A percentile compares a stretch with the other conserved stretches of the same genome.
phyloP scores from a whole-genome alignment of 2,329 filamentous ascomycete species.

The Penicillium sp. region DNA sequence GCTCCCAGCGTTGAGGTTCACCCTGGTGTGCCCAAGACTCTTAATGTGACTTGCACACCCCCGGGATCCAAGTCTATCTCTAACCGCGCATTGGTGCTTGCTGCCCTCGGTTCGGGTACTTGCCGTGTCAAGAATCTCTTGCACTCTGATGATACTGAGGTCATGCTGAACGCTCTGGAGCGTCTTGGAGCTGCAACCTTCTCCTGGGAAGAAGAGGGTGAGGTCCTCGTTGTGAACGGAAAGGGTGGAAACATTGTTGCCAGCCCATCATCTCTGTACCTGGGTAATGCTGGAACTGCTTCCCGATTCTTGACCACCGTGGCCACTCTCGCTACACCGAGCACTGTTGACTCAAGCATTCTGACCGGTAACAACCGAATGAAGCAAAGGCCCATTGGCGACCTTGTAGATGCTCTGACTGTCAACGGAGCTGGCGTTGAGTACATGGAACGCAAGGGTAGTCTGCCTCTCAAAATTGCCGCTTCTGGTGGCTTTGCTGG shows the following conservation, averaged over 20 bases:
- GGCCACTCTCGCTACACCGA: constrained; percentile 74
- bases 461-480: constrained; percentile 78
- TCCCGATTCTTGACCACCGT: constrained; percentile 94
- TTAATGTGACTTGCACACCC: constrained; percentile 75
- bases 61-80: constrained; percentile 98
- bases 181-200: constrained; percentile 84
- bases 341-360: constrained; percentile 65
- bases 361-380: constrained; percentile 94
- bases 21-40: constrained; percentile 66
- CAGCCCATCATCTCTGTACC: constrained; percentile 74
- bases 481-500: constrained; percentile 82
- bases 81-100: constrained; percentile 90
- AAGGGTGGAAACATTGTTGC: constrained; percentile 84
- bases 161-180: constrained; percentile 90
- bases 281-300: constrained; percentile 95
- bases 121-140: constrained; percentile 90
- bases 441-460: constrained; percentile 80
- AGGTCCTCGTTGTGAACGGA: constrained; percentile 82
- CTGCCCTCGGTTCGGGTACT: constrained; percentile 80
- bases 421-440: constrained; percentile 84
- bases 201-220: constrained; percentile 92
- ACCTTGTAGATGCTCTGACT: constrained; percentile 85
- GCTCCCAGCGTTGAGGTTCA: constrained; percentile 74
- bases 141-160: constrained; percentile 95
- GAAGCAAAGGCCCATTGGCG: constrained; percentile 92